Evolutionary conservation across 441 rosid genomes (phyloP), one percentile per base, ranked within the genome.

Genomic region (Adansonia madagascariensis): DNA sequence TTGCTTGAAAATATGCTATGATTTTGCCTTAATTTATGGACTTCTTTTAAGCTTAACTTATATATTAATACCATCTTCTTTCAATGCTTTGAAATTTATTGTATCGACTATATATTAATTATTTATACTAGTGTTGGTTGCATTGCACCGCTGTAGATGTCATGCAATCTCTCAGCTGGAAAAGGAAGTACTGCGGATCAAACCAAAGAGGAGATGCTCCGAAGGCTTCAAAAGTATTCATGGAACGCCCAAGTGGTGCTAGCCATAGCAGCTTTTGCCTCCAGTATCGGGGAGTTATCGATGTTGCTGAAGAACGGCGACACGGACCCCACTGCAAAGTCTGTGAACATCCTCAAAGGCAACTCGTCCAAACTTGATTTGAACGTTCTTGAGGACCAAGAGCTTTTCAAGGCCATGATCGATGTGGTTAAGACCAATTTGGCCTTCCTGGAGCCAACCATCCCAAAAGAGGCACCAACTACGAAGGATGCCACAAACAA

Each of bases 171-270:
- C 52, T 75, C 82, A 4, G 80, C 10, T 24, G 31, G 15, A 59
- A 46, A 8, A n/a, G 65, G 8, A 24, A 12, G 80, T 44, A 84
- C 78, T 22, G 87, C 80, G 5, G 79, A 81, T 44, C 73, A 78
- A 15, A 80, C 84, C 15, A 78, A 82, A 18, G 82, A 78, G 85
- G 66, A 27, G 9, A 24, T 83, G 41, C 78, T 86, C 71, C 56
- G 75, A 76, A 74, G 71, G 50, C 77, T 84, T 31, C 66, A 80
- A 15, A 47, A 63, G 75, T 83, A 81, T 18, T 39, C 84, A 7
- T 84, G 87, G 89, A 84, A 86, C 15, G 84, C 83, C 0, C 82
- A 86, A 79, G 76, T 81, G 76, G 82, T 84, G 67, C 63, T 86
- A 41, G 80, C 81, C n/a, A 71, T 86, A 4, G 85, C 87, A 0